Conservation (phyloP, 139 green algal genomes). For the Chlorella sp. region DNA sequence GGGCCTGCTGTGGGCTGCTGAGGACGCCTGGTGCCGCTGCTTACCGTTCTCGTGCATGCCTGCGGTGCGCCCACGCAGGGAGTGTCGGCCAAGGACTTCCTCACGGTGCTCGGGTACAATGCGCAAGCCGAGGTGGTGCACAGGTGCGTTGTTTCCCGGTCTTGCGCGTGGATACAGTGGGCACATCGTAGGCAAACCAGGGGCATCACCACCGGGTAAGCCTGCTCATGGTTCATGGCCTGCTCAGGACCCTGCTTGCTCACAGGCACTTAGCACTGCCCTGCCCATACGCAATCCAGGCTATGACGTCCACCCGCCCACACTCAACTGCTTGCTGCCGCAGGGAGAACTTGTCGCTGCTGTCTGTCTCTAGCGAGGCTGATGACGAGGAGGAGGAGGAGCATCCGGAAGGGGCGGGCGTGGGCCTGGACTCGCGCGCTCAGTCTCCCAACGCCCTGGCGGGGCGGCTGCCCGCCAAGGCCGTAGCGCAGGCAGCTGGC, state of each 20-base stretch:
- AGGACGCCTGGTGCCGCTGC: too few relatives aligned
- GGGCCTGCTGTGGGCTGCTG: too few relatives aligned
- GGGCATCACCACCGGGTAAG: too few relatives aligned
- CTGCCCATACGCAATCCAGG: neutral
- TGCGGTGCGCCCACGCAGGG: too few relatives aligned
- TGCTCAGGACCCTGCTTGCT: neutral
- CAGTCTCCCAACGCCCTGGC: too few relatives aligned
- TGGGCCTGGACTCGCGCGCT: too few relatives aligned
- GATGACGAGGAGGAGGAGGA: neutral
- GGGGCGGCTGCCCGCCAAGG: too few relatives aligned
- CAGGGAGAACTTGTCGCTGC: neutral
- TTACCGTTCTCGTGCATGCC: too few relatives aligned
- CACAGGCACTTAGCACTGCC: neutral
- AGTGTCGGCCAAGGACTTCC: neutral
- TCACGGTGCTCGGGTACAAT: conserved; percentile 37
- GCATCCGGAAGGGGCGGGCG: too few relatives aligned
- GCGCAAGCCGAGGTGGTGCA: conserved; percentile 58
- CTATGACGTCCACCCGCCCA: neutral
- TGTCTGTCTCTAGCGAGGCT: neutral
- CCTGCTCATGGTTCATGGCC: neutral
- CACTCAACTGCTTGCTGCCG: neutral
- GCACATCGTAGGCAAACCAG: too few relatives aligned
- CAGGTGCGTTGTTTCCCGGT: conserved; percentile 21
- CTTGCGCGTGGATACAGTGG: neutral
- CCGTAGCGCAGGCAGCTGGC: too few relatives aligned